phyloP scores from a whole-genome alignment of 1,284 basidiomycete genomes.

The Xanthoconium separans region DNA sequence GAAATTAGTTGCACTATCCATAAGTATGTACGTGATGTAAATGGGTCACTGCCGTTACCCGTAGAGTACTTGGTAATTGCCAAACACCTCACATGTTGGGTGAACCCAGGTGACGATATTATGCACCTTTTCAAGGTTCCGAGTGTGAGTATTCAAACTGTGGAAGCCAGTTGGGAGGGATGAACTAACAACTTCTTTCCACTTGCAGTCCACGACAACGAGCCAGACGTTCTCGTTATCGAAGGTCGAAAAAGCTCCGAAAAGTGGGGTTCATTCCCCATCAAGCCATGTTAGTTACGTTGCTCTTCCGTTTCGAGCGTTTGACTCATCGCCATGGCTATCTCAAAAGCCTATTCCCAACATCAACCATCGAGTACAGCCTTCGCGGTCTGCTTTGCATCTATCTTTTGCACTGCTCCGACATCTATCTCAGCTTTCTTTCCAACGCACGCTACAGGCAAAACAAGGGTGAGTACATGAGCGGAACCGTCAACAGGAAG shows the following conservation, averaged over 20 bases:
- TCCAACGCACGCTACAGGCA: too few relatives aligned
- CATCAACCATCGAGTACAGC: too few relatives aligned
- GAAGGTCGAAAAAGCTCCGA: constrained; percentile 19
- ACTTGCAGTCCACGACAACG: constrained; percentile 25
- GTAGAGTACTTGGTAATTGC: constrained; percentile 22
- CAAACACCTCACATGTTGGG: constrained; percentile 25
- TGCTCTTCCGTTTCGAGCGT: background rate
- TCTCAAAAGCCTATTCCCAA: too few relatives aligned
- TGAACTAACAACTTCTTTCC: constrained; percentile 1
- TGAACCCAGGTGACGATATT: constrained; percentile 26
- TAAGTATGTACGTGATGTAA: constrained; percentile 4
- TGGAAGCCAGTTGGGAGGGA: background rate
- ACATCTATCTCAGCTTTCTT: too few relatives aligned
- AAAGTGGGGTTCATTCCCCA: constrained; percentile 26
- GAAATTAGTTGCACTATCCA: constrained; percentile 28
- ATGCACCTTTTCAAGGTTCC: constrained; percentile 22
- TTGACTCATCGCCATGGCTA: background rate
- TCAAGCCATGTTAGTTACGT: constrained; percentile 16
- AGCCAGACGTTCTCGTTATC: constrained; percentile 23
- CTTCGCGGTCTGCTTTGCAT: too few relatives aligned
- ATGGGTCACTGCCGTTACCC: background rate
- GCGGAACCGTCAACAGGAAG: too few relatives aligned
- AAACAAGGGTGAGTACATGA: too few relatives aligned
- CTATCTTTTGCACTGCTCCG: too few relatives aligned
- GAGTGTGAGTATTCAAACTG: constrained; percentile 18